Base-by-base conservation (phyloP, 2,329 filamentous ascomycete species). In the Xylariaceae sp. region DNA sequence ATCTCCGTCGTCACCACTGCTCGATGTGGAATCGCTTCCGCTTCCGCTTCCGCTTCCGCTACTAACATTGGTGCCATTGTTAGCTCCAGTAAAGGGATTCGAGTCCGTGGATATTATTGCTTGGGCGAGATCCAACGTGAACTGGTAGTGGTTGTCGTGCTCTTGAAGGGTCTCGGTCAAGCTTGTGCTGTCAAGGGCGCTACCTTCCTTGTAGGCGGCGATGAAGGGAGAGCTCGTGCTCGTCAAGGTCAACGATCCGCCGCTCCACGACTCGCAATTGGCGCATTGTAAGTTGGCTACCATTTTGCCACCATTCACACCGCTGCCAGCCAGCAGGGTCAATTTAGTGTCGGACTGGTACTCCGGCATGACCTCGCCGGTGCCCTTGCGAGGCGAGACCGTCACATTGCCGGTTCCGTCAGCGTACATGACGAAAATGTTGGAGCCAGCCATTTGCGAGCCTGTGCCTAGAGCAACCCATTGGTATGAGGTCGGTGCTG, bases 361-460 rank as follows among this genome's bases (percentile, higher is more conserved):
- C 21, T 63, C 37, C 0, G 82, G 82, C 66, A 68, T 63, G 27
- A 60, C 51, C 52, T 83, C 68, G 6, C 70, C 70, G 1, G 56
- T 64, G 22, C 74, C 77, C 3, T 61, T 55, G 19, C 82, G 75
- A 1, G 80, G 72, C 50, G 80, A 83, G 42, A 85, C 59, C 1
- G 82, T 85, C 20, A 85, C 70, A 57, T 84, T 83, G 49, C 75
- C 75, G 3, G 55, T 52, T 47, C 78, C 77, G 52, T 81, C 71
- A 37, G 76, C 65, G 61, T 85, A 85, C 53, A 84, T 69, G 56
- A 85, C 52, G 58, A 85, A 83, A 46, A 85, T 82, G 59, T 80
- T 75, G 40, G 80, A 62, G 23, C 72, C 75, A 12, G 60, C 33
- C 82, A 85, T 85, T 34, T 52, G 48, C 0, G 57, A 54, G 37